phyloP scores from a whole-genome alignment of 2,329 filamentous ascomycete genomes.

The Diaporthe capsici region DNA sequence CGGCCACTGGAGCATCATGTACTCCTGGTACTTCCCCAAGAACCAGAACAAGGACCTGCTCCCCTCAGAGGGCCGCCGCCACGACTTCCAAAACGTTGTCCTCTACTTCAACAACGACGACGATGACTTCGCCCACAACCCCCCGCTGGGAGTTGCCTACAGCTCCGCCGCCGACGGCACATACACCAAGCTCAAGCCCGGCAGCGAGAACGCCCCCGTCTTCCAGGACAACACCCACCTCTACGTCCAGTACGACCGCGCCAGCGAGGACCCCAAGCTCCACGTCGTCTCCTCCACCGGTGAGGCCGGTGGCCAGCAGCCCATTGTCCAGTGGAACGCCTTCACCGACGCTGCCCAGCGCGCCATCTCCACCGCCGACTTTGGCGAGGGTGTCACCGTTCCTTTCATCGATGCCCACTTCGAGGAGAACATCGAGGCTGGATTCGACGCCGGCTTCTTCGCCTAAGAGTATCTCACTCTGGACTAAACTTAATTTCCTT shows the following conservation, averaged over 20 bases:
- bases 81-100: conserved; percentile 58
- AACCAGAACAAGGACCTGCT: conserved; percentile 52
- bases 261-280: conserved; percentile 14
- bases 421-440: conserved; percentile 1
- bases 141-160: background rate
- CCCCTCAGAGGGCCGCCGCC: conserved; percentile 49
- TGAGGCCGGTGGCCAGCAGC: conserved; percentile 17
- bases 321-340: conserved; percentile 17
- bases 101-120: conserved; percentile 49
- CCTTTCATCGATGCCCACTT: conserved; percentile 21
- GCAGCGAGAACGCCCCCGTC: conserved; percentile 11
- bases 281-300: conserved; percentile 10
- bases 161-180: background rate
- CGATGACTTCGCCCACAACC: conserved; percentile 38
- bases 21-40: conserved; percentile 62
- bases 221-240: conserved; percentile 29
- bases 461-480: conserved; percentile 1
- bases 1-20: conserved; percentile 55
- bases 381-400: conserved; percentile 16
- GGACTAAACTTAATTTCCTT: background rate
- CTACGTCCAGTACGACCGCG: conserved; percentile 24
- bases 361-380: conserved; percentile 9
- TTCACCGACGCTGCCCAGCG: conserved; percentile 17
- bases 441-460: conserved; percentile 21
- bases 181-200: conserved; percentile 22